A percentile compares a stretch with the other conserved stretches of the same genome.
Evolutionary conservation across 768 basidiomycete genomes (phyloP).

Genomic region (Rhodotorula babjevae): DNA sequence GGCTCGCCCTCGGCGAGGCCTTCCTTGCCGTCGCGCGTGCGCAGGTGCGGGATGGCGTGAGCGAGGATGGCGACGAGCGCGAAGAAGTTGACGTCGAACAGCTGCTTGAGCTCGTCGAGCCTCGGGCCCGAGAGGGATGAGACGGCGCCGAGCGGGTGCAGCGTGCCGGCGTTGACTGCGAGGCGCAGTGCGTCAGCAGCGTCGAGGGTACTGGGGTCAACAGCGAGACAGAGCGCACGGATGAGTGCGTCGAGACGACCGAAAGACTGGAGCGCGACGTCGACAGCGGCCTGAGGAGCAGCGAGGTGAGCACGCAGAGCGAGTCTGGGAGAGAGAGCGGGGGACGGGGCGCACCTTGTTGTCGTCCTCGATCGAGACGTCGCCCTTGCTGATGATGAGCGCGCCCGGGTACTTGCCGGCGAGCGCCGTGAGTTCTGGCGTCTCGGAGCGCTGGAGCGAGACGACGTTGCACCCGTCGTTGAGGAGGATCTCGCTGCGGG

Average conservation of each 20-base stretch:
- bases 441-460: constrained; percentile 65
- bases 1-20: background rate
- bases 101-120: constrained; percentile 33
- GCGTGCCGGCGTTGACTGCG: constrained; percentile 74
- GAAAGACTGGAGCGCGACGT: constrained; percentile 55
- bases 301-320: background rate
- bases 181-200: no score
- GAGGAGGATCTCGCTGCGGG: constrained; percentile 30
- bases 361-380: constrained; percentile 54
- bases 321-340: constrained; percentile 47
- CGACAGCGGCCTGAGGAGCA: constrained; percentile 55
- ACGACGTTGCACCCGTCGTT: constrained; percentile 63
- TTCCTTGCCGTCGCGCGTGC: constrained; percentile 51
- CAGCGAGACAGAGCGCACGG: constrained; percentile 6
- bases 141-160: constrained; percentile 57
- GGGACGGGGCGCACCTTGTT: constrained; percentile 48
- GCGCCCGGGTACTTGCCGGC: constrained; percentile 47
- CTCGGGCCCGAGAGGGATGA: constrained; percentile 48
- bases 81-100: constrained; percentile 82
- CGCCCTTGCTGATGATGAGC: constrained; percentile 62
- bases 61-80: constrained; percentile 69
- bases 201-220: no score
- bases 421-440: constrained; percentile 62
- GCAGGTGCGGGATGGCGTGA: constrained; percentile 64
- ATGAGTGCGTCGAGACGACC: constrained; percentile 64